Conservation (phyloP, 805 yeast genomes). For the Barnettozyma salicaria region DNA sequence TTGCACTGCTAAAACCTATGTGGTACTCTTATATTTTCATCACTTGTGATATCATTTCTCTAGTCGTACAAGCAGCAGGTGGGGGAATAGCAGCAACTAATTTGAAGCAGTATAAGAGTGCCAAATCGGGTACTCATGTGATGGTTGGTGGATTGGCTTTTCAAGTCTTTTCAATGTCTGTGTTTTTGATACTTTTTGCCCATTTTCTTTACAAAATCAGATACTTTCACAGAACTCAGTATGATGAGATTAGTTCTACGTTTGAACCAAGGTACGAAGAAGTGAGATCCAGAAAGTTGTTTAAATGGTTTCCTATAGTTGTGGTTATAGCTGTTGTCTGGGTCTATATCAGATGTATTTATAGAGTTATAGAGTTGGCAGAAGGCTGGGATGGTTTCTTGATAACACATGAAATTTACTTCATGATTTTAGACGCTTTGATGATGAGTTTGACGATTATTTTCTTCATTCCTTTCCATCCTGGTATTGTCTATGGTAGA, state of each 20-base stretch:
- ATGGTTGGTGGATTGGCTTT: conserved; percentile 76
- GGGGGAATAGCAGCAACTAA: conserved; percentile 44
- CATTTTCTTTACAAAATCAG: conserved; percentile 40
- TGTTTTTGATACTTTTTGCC: conserved; percentile 48
- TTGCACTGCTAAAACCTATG: conserved; percentile 49
- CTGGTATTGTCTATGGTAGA: conserved; percentile 46
- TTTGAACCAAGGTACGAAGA: conserved; percentile 33
- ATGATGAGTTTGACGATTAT: conserved; percentile 49
- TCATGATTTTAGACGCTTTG: conserved; percentile 55
- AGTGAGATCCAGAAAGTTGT: conserved; percentile 32
- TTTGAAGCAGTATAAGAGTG: conserved; percentile 26
- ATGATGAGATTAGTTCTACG: conserved; percentile 24
- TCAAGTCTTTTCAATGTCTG: conserved; percentile 65
- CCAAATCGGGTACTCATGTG: conserved; percentile 49
- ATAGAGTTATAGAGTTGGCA: conserved; percentile 65
- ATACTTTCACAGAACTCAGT: conserved; percentile 22
- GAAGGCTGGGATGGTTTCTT: conserved; percentile 69
- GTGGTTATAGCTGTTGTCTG: conserved; percentile 44
- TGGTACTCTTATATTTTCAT: conserved; percentile 61
- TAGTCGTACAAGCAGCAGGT: conserved; percentile 67
- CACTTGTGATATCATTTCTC: conserved; percentile 55
- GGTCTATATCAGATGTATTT: conserved; percentile 62
- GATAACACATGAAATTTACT: conserved; percentile 53
- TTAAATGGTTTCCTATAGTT: conserved; percentile 39
- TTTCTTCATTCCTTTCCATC: conserved; percentile 50